Evolutionary conservation across 2,329 filamentous ascomycete species (phyloP), one percentile per base, ranked within the genome.

Genomic region (Diaporthe nobilis): DNA sequence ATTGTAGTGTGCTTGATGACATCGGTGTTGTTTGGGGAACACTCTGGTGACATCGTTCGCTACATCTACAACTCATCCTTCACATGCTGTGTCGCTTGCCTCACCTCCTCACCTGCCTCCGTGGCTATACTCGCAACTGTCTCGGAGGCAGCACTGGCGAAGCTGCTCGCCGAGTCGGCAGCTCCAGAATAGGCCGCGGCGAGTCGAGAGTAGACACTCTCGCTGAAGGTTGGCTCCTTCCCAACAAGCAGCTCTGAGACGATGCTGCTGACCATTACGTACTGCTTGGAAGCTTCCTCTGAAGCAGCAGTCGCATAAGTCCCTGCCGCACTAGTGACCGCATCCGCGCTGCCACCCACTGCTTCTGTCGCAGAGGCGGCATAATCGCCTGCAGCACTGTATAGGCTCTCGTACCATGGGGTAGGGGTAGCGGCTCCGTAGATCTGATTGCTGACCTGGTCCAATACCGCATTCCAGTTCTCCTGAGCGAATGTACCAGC

Each of bases 201-300:
- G 17, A 98, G 88, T 71, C 93, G 90, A 71, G 87, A 91, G 84
- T 95, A 91, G 4, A 96, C 93, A 76, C 94, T 95, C 81, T 97
- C 94, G 0, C 93, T 95, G 80, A 95, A 97, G 20, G 92, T 91
- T 0, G 94, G 92, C 81, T 97, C 95, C 82, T 93, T 95, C 72
- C 94, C 95, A 55, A 89, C 85, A 20, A 98, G 87, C 1, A 97
- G 87, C 83, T 97, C 95, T 1, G 93, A 94, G 20, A 98, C 89
- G 2, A 97, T 88, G 17, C 90, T 90, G 81, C 92, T 92, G 7
- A 97, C 89, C 37, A 91, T 91, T 7, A 90, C 89, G 79, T 94
- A 96, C 79, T 95, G 93, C 65, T 89, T 87, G 8, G 87, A 86
- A 0, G 90, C 90, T 55, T 88, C 88, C 28, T 89, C 89, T 1